phyloP scores from a whole-genome alignment of 441 rosid species.

The Brassica hybrid region DNA sequence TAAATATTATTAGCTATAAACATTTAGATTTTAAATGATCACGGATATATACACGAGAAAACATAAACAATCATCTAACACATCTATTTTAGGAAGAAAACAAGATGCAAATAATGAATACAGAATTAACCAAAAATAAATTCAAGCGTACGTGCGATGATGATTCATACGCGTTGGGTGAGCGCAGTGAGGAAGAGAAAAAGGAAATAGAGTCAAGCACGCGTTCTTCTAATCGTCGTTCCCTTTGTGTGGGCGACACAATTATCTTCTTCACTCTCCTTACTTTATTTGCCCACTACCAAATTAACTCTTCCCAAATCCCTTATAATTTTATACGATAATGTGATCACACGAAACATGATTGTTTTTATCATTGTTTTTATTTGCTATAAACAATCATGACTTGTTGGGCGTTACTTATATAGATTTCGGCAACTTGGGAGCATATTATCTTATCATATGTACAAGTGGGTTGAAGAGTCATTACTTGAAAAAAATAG shows the following conservation, averaged over 20 bases:
- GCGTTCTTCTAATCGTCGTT: slow-evolving; percentile 30
- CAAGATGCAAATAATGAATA: background rate
- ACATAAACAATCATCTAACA: background rate
- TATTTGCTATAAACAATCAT: background rate
- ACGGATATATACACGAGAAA: too few species aligned
- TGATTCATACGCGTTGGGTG: background rate
- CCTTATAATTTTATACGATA: background rate
- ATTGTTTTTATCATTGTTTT: background rate
- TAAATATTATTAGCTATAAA: background rate
- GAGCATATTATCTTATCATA: slow-evolving; percentile 8
- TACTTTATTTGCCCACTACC: slow-evolving; percentile 19
- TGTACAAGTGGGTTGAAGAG: slow-evolving; percentile 33
- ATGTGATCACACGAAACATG: slow-evolving; percentile 35
- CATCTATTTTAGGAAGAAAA: background rate
- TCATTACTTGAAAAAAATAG: slow-evolving; percentile 1
- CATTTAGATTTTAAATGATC: background rate
- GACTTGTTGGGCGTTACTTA: slow-evolving; percentile 1
- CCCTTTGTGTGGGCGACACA: slow-evolving; percentile 37
- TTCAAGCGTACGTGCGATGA: background rate
- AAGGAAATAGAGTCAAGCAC: slow-evolving; percentile 34
- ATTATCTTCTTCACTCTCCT: slow-evolving; percentile 6
- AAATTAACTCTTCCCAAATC: background rate
- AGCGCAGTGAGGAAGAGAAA: background rate
- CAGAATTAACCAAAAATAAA: background rate
- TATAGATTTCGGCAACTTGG: slow-evolving; percentile 30